These are phyloP conservation scores for Coelastrella sp. DNA, from an alignment of 139 green algal genomes.

Conservation along the genomic window DNA sequence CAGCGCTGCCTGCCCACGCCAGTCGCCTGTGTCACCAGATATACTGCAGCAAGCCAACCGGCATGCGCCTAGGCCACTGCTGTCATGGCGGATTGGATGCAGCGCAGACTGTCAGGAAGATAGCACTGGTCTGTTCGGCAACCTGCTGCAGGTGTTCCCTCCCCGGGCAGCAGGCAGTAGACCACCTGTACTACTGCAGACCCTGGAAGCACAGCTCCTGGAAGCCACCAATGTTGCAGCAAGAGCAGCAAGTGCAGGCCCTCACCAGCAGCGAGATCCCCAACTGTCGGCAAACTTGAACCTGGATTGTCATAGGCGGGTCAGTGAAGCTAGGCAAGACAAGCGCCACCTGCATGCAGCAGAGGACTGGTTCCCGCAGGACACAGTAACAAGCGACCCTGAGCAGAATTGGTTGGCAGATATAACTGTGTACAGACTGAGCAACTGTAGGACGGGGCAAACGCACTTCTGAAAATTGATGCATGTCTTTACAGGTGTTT, in stretches of 20 bases:
- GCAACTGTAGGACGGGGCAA: too few relatives aligned
- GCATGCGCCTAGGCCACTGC: too few relatives aligned
- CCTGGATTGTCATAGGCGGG: conserved; percentile 63
- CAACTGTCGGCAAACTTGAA: conserved; percentile 64
- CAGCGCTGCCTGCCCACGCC: background rate
- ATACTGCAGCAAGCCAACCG: too few relatives aligned
- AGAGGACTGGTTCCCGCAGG: too few relatives aligned
- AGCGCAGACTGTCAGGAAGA: too few relatives aligned
- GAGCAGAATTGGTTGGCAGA: too few relatives aligned
- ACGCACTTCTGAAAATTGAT: background rate
- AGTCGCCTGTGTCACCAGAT: too few relatives aligned
- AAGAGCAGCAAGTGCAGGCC: conserved; percentile 52
- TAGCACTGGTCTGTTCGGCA: too few relatives aligned
- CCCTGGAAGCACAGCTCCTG: conserved; percentile 62
- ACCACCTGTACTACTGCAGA: conserved; percentile 61
- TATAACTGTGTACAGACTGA: too few relatives aligned
- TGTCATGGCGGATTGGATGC: too few relatives aligned
- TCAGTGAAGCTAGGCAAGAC: background rate
- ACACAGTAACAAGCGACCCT: too few relatives aligned
- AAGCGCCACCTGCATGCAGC: too few relatives aligned
- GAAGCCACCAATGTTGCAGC: conserved; percentile 43
- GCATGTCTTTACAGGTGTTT: conserved; percentile 51
- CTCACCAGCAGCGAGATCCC: conserved; percentile 49
- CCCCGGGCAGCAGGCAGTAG: conserved; percentile 39
- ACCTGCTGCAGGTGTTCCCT: conserved; percentile 26